Evolutionary conservation across 148 eudicot species (phyloP).

Genomic region (Spergularia bocconei): DNA sequence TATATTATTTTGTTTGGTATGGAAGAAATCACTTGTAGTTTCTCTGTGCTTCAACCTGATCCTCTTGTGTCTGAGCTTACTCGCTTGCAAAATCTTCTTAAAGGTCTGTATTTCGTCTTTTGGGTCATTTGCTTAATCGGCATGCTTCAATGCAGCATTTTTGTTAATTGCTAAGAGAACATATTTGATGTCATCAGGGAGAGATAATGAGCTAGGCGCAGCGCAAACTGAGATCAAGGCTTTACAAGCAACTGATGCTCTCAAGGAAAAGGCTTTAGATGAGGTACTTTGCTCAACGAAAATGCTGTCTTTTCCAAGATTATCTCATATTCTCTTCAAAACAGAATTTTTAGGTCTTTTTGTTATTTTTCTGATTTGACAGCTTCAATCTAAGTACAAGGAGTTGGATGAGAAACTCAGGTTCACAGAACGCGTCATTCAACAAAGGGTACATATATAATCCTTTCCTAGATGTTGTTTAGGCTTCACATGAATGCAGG

Average conservation of each 20-base stretch:
- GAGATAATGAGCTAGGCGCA: slow-evolving; percentile 55
- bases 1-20: slow-evolving; percentile 30
- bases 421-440: slow-evolving; percentile 42
- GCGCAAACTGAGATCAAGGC: slow-evolving; percentile 80
- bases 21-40: slow-evolving; percentile 24
- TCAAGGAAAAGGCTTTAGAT: slow-evolving; percentile 74
- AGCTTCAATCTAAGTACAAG: slow-evolving; percentile 49
- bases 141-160: too few relatives aligned
- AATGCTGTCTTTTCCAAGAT: neutral
- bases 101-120: slow-evolving; percentile 21
- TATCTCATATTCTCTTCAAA: neutral
- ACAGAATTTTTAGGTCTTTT: neutral
- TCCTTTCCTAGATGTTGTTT: neutral
- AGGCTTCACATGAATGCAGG: slow-evolving; percentile 2
- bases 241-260: slow-evolving; percentile 50
- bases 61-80: slow-evolving; percentile 69
- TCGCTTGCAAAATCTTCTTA: slow-evolving; percentile 55
- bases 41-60: slow-evolving; percentile 45
- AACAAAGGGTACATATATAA: slow-evolving; percentile 60
- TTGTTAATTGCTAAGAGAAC: neutral
- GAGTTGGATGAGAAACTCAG: slow-evolving; percentile 64
- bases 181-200: slow-evolving; percentile 48
- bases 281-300: slow-evolving; percentile 42
- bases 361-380: slow-evolving; percentile 17
- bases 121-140: neutral